Evolutionary conservation across 495 filamentous ascomycete species (phyloP).

Genomic region (Trichoderma parareesei): DNA sequence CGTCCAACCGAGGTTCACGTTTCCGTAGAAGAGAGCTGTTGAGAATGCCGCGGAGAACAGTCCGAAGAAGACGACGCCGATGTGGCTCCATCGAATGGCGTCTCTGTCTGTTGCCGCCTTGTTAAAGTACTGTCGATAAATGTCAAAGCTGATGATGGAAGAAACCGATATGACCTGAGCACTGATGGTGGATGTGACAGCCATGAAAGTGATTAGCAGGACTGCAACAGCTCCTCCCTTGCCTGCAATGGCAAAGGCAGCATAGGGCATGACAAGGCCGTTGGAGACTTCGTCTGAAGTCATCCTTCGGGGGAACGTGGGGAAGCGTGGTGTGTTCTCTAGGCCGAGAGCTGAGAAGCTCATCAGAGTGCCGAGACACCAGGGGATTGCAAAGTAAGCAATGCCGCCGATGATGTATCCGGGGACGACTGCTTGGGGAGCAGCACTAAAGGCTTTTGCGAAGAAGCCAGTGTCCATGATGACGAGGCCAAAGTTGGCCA

Average conservation of each 20-base stretch:
- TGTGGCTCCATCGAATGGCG: background rate
- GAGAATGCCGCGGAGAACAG: background rate
- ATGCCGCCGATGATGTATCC: background rate
- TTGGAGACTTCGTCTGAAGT: background rate
- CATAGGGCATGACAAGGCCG: conserved; percentile 1
- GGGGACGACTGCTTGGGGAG: background rate
- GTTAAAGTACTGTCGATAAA: conserved; percentile 1
- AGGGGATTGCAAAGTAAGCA: conserved; percentile 5
- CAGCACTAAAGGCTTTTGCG: background rate
- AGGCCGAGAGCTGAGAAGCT: background rate
- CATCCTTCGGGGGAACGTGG: background rate
- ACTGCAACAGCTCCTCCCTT: background rate
- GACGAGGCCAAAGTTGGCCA: conserved; percentile 3
- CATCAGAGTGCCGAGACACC: conserved; percentile 1
- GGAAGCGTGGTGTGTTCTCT: background rate
- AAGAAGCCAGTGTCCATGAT: conserved; percentile 6
- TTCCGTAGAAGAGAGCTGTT: background rate
- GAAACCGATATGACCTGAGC: background rate
- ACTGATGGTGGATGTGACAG: background rate
- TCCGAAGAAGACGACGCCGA: background rate
- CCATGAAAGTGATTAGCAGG: background rate
- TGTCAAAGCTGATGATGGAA: conserved; percentile 5
- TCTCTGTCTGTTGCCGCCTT: background rate
- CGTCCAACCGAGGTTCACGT: background rate
- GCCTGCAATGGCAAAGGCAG: background rate